A percentile compares a stretch with the other conserved stretches of the same genome.
Conservation (phyloP, 768 basidiomycete genomes). For the Multifurca ochricompacta region DNA sequence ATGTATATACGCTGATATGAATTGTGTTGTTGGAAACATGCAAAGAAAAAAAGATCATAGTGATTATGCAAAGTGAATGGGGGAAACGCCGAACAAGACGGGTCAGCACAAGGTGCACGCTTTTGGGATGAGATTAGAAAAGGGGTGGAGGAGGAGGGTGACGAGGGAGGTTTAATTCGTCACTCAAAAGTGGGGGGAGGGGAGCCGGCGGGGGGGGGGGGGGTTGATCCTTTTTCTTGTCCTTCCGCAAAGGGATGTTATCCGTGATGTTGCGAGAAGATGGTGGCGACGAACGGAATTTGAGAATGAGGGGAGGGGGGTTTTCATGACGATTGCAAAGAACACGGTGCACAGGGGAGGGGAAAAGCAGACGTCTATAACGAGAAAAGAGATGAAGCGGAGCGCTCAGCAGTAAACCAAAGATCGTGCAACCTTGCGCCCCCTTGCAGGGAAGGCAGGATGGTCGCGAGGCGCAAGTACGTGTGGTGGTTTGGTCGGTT, state of each 20-base stretch:
- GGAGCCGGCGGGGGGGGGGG: too few relatives aligned
- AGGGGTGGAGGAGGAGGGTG: neutral
- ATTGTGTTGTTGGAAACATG: conserved; percentile 13
- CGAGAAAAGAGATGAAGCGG: conserved; percentile 1
- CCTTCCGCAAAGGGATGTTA: conserved; percentile 8
- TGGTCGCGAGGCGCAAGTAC: conserved; percentile 21
- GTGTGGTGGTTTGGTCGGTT: neutral
- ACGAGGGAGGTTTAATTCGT: neutral
- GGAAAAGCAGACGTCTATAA: conserved; percentile 13
- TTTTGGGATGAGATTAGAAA: neutral
- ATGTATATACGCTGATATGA: conserved; percentile 22
- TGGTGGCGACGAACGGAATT: neutral
- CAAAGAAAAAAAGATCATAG: conserved; percentile 13
- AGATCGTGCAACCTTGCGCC: conserved; percentile 35
- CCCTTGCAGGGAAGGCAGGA: conserved; percentile 36
- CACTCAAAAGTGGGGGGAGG: neutral
- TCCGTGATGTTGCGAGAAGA: conserved; percentile 3
- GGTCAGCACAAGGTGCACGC: conserved; percentile 5
- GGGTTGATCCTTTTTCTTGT: conserved; percentile 11
- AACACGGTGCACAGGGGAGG: conserved; percentile 4
- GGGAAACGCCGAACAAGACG: conserved; percentile 4
- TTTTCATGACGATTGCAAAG: conserved; percentile 7
- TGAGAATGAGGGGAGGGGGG: conserved; percentile 2
- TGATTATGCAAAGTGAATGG: conserved; percentile 13
- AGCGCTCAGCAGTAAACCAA: conserved; percentile 26